A percentile compares a stretch with the other conserved stretches of the same genome.
Evolutionary conservation across 441 rosid species (phyloP).

Genomic region (Raphanus hybrid): DNA sequence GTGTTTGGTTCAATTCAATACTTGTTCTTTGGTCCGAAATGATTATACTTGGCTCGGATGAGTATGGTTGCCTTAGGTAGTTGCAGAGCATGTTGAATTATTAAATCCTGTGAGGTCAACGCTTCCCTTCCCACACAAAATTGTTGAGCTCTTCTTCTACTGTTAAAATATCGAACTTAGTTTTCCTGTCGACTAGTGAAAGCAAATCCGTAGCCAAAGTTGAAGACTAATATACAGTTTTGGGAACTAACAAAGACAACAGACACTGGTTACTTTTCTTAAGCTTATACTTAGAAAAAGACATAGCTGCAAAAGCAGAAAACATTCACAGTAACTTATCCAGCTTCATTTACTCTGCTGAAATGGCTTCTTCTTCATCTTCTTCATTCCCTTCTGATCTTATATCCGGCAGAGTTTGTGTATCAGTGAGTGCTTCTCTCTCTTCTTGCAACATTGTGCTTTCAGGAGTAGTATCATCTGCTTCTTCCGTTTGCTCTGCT

Average conservation of each 20-base stretch:
- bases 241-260: slow-evolving; percentile 26
- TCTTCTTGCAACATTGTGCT: slow-evolving; percentile 49
- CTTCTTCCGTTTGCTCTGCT: slow-evolving; percentile 43
- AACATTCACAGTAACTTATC: slow-evolving; percentile 24
- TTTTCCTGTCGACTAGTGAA: neutral
- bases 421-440: slow-evolving; percentile 55
- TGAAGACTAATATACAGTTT: slow-evolving; percentile 39
- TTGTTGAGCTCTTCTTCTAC: slow-evolving; percentile 5
- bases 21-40: no score
- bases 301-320: slow-evolving; percentile 24
- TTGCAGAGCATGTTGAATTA: no score
- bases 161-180: neutral
- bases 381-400: slow-evolving; percentile 44
- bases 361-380: slow-evolving; percentile 43
- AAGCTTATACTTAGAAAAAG: slow-evolving; percentile 22
- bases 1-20: no score
- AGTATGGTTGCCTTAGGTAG: no score
- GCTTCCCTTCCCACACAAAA: no score
- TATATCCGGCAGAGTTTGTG: slow-evolving; percentile 58
- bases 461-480: slow-evolving; percentile 48
- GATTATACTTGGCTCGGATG: no score
- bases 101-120: no score
- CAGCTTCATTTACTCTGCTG: slow-evolving; percentile 48
- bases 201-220: slow-evolving; percentile 31
- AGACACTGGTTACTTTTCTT: neutral